Evolutionary conservation across 202 grass and related monocot species (phyloP), one percentile per base, ranked within the genome.

Genomic region (Panicum virgatum): DNA sequence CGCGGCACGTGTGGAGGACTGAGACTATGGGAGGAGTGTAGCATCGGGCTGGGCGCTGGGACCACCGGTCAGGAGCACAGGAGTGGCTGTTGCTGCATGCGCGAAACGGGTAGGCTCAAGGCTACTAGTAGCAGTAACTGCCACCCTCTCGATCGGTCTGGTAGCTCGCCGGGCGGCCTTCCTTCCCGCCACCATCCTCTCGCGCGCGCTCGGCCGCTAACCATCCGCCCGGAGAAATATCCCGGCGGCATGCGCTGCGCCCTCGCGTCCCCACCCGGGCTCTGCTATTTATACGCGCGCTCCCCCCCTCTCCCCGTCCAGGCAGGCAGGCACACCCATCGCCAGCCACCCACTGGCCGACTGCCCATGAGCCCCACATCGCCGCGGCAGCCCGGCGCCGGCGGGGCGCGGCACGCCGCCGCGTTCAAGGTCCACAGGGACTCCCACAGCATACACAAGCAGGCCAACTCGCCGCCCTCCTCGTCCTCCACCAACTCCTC

Each of bases 371-470:
- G 66, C 62, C 84, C 62, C 80, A 76, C 74, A n/a, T 63, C 61
- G 25, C 62, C 60, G 26, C 76, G 84, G 77, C 86, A 80, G 54
- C 75, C 83, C 86, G 47, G 51, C 56, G 11, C 36, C 62, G 56
- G 69, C 61, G 29, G 64, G 36, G 38, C 63, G 25, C 53, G 45
- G 12, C 80, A 48, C 12, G 45, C 87, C 12, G 45, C 87, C 52
- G 48, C 82, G 38, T 67, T 82, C 48, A 90, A 76, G 82, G 76
- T 93, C 46, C 81, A 76, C 84, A 78, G 66, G 67, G 84, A 82
- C 84, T 93, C 87, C n/a, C 84, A 75, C 80, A 48, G 40, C 73
- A 93, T 93, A 26, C 84, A 89, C 73, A 93, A 89, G 80, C 19
- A 34, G 20, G 44, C 82, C 16, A 22, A 83, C 14, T 40, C 77